phyloP scores from a whole-genome alignment of 2,329 filamentous ascomycete genomes.

The Exutisphaerella laricina region DNA sequence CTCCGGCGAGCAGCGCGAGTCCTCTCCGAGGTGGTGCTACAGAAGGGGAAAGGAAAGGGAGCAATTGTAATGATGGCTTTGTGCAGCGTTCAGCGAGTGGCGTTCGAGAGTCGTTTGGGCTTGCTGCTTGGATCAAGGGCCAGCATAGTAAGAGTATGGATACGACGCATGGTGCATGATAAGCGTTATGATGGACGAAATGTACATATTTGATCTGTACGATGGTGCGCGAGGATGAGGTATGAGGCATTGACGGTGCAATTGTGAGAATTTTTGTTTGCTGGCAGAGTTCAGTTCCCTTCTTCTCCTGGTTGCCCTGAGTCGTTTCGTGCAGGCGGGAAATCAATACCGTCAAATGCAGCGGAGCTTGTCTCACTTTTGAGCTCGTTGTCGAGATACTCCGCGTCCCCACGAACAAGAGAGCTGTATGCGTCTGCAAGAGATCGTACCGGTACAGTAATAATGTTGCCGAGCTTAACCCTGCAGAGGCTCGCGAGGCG shows the following conservation, averaged over 20 bases:
- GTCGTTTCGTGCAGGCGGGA: too few species aligned
- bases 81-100: slow-evolving; percentile 7
- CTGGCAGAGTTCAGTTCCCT: too few species aligned
- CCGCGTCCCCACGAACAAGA: too few species aligned
- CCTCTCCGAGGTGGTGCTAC: neutral
- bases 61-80: neutral
- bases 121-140: neutral
- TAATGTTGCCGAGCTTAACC: too few species aligned
- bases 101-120: slow-evolving; percentile 1
- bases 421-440: too few species aligned
- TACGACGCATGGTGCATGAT: neutral
- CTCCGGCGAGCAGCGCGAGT: neutral
- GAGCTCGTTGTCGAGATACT: too few species aligned
- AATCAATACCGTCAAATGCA: too few species aligned
- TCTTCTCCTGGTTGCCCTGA: too few species aligned
- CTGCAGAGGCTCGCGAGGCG: too few species aligned
- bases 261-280: neutral
- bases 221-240: neutral
- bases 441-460: too few species aligned
- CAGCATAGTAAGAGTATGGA: neutral
- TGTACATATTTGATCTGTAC: neutral
- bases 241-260: neutral
- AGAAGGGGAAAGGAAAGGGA: neutral
- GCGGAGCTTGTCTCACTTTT: too few species aligned
- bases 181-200: neutral